These are phyloP conservation scores for Mycena belliarum DNA, from an alignment of 768 basidiomycete species.

Conservation along the genomic window DNA sequence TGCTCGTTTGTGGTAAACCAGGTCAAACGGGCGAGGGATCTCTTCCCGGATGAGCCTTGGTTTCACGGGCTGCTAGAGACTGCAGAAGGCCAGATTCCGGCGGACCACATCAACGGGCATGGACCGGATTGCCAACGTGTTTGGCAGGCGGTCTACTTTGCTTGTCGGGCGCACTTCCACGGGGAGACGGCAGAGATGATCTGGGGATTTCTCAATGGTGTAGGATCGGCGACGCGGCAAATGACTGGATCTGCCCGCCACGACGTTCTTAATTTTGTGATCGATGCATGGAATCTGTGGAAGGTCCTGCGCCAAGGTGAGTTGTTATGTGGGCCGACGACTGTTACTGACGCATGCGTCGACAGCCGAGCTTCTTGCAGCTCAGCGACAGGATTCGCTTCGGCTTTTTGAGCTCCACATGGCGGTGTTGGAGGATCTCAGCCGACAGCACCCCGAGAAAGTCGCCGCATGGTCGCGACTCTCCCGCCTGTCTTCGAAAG, in stretches of 20 bases:
- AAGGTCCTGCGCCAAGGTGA: neutral
- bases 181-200: neutral
- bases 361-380: neutral
- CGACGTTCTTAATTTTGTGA: neutral
- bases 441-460: no score
- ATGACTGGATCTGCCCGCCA: neutral
- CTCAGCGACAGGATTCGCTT: conserved; percentile 1
- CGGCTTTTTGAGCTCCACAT: neutral
- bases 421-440: neutral
- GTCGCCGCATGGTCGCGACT: no score
- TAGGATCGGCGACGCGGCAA: neutral
- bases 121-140: neutral
- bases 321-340: neutral
- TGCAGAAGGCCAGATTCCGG: neutral
- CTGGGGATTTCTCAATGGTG: neutral
- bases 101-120: neutral
- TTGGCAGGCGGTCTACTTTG: neutral
- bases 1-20: conserved; percentile 9
- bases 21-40: neutral
- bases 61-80: neutral
- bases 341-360: no score
- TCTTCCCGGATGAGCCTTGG: neutral
- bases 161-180: neutral
- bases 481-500: no score
- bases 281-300: neutral